Base-by-base conservation (phyloP, 2,329 filamentous ascomycete genomes). In the Laburnicola sp. region DNA sequence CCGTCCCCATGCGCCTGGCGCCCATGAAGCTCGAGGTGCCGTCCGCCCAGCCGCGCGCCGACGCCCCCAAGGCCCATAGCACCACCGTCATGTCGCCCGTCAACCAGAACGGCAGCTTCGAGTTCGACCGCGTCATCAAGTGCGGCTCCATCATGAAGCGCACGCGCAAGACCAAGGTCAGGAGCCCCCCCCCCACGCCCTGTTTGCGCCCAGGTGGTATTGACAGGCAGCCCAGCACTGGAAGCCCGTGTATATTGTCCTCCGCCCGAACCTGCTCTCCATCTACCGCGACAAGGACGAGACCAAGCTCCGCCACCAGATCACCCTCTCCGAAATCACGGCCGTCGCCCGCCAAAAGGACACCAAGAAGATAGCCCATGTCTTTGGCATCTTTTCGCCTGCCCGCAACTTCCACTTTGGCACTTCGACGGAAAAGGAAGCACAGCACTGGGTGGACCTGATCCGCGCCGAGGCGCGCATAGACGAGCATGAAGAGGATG, bases 231-330 rank as follows among this genome's bases (percentile, higher is more conserved):
- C 69, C 54, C 74, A 96, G 85, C 86, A 88, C 56, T 99, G 94
- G 94, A 96, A 96, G 76, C 80, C 87, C 4, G 85, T 92, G 55
- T 94, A 89, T 74, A 80, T 97, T 36, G 94, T 99, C 35, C 82
- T 99, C 39, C 87, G 94, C 56, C 92, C 93, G 0, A 95, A 94
- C 63, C 83, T 89, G 21, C 82, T 99, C 30, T 97, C 89, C 45
- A 86, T 97, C 55, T 99, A 99, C 81, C 95, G 93, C 74, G 88
- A 93, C 69, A 85, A 89, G 63, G 89, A 92, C 63, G 92, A 97
- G 75, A 89, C 88, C 63, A 92, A 92, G 71, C 82, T 99, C 37
- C 88, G 90, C 45, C 87, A 95, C 66, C 92, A 96, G 69, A 85
- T 99, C 65, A 86, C 86, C 66, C 82, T 97, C 34, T 88, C 89